Base-by-base conservation (phyloP, 2,329 filamentous ascomycete species). In the Arachnopeziza araneosa region DNA sequence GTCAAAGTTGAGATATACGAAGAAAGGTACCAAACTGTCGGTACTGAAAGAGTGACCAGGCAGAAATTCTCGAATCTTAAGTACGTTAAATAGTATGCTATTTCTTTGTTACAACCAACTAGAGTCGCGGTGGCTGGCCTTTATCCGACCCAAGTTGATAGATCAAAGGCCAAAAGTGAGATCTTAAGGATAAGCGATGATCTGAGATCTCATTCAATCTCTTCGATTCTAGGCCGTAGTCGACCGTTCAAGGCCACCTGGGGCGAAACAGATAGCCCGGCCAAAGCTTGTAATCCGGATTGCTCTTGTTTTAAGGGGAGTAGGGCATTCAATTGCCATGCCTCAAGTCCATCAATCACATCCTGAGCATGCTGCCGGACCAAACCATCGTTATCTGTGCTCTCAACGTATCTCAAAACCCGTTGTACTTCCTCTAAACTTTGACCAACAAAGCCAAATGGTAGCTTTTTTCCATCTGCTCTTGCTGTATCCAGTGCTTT, bases 361-460 rank as follows among this genome's bases (percentile, higher is more conserved):
- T 86, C 86, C 32, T 74, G 75, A 1, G 87, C 87, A 72, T 91
- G 87, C 66, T 86, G 80, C 63, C 80, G 80, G 12, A 90, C 88
- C 50, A 92, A 74, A 0, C 82, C 86, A 69, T 92, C 89, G 24
- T 78, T 80, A 71, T 92, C 89, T 24, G 84, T 86, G 49, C 75
- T 78, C 7, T 79, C 78, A n/a, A 89, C 78, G 72, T 90, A 91
- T 56, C 75, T 73, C 50, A 91, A 70, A 10, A 87, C 81, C 54
- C 82, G 78, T 66, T 80, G 73, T n/a, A 91, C 80, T 58, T 90
- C 85, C 26, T 80, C 77, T 55, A 83, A 78, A 67, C 82, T 86
- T 62, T 78, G 74, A 19, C 79, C 76, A 1, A 78, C 81, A 50
- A 86, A 74, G 1, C 80, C 82, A 61, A 86, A 84, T 0, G 77